These are phyloP conservation scores for Picochlorum sp. DNA, from an alignment of 139 green algal genomes.

Conservation along the genomic window DNA sequence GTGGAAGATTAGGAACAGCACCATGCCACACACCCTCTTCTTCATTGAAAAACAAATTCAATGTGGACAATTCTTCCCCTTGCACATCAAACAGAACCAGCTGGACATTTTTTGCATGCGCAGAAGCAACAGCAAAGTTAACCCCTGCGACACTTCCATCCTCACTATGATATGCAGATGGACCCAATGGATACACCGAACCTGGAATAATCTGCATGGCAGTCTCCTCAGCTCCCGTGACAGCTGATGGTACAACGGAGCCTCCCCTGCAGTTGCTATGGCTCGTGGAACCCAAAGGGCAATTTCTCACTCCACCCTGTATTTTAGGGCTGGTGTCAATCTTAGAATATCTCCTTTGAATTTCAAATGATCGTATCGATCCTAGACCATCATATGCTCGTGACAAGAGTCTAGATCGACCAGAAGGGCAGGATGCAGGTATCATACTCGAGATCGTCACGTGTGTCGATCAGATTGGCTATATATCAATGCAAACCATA, in stretches of 20 bases:
- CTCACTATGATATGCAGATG: constrained; percentile 29
- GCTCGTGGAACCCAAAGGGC: too few relatives aligned
- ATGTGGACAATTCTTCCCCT: not conserved
- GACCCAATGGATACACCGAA: constrained; percentile 50
- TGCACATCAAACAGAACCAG: not conserved
- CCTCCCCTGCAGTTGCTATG: too few relatives aligned
- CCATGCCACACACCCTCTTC: constrained; percentile 56
- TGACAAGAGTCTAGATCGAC: too few relatives aligned
- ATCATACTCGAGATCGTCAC: too few relatives aligned
- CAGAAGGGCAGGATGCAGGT: too few relatives aligned
- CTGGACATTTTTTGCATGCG: constrained; percentile 30
- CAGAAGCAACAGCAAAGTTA: constrained; percentile 78
- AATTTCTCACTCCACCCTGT: too few relatives aligned
- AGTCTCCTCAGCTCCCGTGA: not conserved
- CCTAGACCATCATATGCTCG: too few relatives aligned
- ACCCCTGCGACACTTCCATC: constrained; percentile 19
- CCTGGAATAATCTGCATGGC: constrained; percentile 11
- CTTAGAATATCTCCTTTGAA: too few relatives aligned
- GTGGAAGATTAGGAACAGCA: constrained; percentile 50
- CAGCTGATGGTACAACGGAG: not conserved
- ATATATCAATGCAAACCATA: too few relatives aligned
- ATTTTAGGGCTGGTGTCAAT: too few relatives aligned
- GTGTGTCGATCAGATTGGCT: too few relatives aligned
- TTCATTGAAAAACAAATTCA: not conserved
- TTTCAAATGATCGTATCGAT: too few relatives aligned